Base-by-base conservation (phyloP, 2,329 filamentous ascomycete species). In the Colletotrichum kahawae region DNA sequence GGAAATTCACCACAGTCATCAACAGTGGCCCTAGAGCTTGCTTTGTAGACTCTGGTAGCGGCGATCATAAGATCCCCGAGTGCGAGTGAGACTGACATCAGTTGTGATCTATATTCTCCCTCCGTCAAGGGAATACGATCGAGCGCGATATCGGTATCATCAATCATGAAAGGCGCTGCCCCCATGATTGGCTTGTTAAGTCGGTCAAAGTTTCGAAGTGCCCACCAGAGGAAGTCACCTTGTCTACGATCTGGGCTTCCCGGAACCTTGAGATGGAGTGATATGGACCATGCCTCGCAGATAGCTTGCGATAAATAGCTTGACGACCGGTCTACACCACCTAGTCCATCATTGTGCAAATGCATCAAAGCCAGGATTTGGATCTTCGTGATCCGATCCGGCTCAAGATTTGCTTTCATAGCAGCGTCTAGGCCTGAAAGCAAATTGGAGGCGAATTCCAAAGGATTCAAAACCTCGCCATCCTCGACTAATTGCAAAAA, bases 341-440 rank as follows among this genome's bases (percentile, higher is more conserved):
- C 66, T 8, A 68, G 54, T 0, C 79, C 79, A 38, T 81, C 78
- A 54, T 80, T 80, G 43, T 80, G 77, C 4, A 81, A 68, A 12
- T 80, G 79, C 78, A 81, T 78, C 14, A 81, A 34, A 1, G 79
- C 78, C 5, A 81, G 27, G 5, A 81, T 74, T 64, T 79, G 79
- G 12, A 80, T 74, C 63, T 79, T 79, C 29, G 67, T 74, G 1
- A 80, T 65, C 1, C 79, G 70, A 33, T 80, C 77, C 0, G 78
- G 72, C 21, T 81, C 79, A 5, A 81, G 75, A 21, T 80, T 77
- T 7, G 79, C 79, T 18, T 79, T 78, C 4, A 80, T 64, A 2
- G 79, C 79, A 0, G 78, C 79, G 33, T 81, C 79, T 2, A 81
- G 77, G 5, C 79, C 78, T 0, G 31, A 18, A 2, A 80, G 67